Evolutionary conservation across 2,329 filamentous ascomycete species (phyloP).

Genomic region (Sarocladium strictum): DNA sequence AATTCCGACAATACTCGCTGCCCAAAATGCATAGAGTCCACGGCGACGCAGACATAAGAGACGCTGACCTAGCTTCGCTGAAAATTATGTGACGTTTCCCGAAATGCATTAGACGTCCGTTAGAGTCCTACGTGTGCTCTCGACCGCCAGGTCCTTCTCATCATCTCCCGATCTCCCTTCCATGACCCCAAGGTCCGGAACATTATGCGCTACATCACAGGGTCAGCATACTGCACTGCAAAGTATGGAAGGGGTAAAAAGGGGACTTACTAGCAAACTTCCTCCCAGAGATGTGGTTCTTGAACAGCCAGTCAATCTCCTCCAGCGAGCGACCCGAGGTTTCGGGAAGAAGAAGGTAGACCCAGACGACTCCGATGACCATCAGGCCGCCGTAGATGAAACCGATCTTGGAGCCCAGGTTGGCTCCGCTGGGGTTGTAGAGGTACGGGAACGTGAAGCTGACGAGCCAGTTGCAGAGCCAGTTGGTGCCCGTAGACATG

Average conservation of each 20-base stretch:
- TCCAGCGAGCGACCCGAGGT: slow-evolving; percentile 11
- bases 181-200: neutral
- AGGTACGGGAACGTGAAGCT: slow-evolving; percentile 15
- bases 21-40: no score
- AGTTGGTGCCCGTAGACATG: slow-evolving; percentile 14
- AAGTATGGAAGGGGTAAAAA: neutral
- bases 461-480: slow-evolving; percentile 15
- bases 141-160: slow-evolving; percentile 1
- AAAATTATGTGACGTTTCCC: no score
- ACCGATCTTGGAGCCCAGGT: slow-evolving; percentile 13
- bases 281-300: slow-evolving; percentile 49
- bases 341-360: slow-evolving; percentile 14
- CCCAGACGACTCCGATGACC: slow-evolving; percentile 11
- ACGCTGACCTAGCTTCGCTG: no score
- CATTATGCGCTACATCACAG: neutral
- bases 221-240: neutral
- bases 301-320: slow-evolving; percentile 17
- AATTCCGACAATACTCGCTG: no score
- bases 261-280: slow-evolving; percentile 15
- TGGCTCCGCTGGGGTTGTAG: slow-evolving; percentile 11
- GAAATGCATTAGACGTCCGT: no score
- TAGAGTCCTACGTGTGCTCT: neutral
- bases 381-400: slow-evolving; percentile 23
- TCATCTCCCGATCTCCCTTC: neutral
- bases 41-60: no score